These are phyloP conservation scores for Allium fistulosum DNA, from an alignment of 106 monocot species.

Conservation along the genomic window DNA sequence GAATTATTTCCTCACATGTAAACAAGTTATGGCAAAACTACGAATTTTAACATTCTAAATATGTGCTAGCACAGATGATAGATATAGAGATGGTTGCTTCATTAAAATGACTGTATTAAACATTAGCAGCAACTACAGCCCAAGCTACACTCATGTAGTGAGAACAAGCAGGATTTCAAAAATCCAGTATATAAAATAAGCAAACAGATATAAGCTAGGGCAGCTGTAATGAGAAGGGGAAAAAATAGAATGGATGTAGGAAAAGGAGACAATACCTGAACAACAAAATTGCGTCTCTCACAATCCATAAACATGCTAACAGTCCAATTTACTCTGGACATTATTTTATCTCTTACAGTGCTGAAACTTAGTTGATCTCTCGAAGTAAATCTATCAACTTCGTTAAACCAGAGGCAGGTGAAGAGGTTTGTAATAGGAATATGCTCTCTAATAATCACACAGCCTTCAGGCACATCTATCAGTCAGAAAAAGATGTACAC, in stretches of 20 bases:
- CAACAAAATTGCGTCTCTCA: conserved; percentile 91
- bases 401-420: conserved; percentile 99
- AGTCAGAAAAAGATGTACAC: not conserved
- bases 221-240: not conserved
- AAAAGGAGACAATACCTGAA: conserved; percentile 53
- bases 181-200: not conserved
- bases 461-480: conserved; percentile 97
- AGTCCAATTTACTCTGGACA: conserved; percentile 62
- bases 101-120: too few relatives aligned
- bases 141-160: not conserved
- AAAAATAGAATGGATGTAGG: not conserved
- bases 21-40: too few relatives aligned
- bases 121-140: not conserved
- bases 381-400: conserved; percentile 91
- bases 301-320: conserved; percentile 87
- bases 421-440: conserved; percentile 87
- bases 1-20: too few relatives aligned
- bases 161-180: not conserved
- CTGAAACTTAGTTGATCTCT: conserved; percentile 96
- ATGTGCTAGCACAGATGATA: too few relatives aligned
- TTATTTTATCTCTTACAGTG: conserved; percentile 81
- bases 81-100: too few relatives aligned
- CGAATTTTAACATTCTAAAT: too few relatives aligned
- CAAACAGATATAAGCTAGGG: not conserved
- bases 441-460: conserved; percentile 95